Percentiles rank a stretch among this genome's conserved stretches.
These are phyloP conservation scores for Allium sativum DNA, from an alignment of 106 monocot species.

Conservation along the genomic window DNA sequence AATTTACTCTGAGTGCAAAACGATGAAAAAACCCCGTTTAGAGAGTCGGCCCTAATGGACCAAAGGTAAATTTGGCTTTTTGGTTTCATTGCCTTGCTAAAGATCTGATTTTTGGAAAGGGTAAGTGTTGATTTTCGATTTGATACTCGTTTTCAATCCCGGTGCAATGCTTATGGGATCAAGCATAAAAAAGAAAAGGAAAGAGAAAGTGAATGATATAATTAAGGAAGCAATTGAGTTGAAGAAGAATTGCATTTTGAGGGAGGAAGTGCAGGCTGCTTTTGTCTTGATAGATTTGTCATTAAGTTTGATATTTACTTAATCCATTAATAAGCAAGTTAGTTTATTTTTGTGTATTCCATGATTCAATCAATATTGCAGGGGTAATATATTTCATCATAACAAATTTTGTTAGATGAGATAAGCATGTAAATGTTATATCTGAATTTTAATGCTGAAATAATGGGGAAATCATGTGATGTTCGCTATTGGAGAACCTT, in stretches of 20 bases:
- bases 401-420: too few species aligned
- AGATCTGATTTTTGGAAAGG: background rate
- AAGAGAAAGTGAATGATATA: constrained; percentile 5
- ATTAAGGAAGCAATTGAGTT: constrained; percentile 1
- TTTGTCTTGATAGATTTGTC: constrained; percentile 18
- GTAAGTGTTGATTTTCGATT: background rate
- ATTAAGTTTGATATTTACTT: constrained; percentile 15
- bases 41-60: constrained; percentile 22
- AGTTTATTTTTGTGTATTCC: too few species aligned
- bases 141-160: constrained; percentile 7
- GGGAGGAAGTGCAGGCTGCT: constrained; percentile 18
- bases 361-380: too few species aligned
- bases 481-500: too few species aligned
- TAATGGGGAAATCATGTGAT: too few species aligned
- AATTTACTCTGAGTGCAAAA: constrained; percentile 17
- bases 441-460: too few species aligned
- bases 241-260: constrained; percentile 5
- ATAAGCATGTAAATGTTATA: too few species aligned
- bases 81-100: too few species aligned
- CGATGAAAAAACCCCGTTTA: constrained; percentile 18
- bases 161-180: constrained; percentile 26
- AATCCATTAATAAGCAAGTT: too few species aligned
- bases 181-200: constrained; percentile 19
- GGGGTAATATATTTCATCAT: too few species aligned
- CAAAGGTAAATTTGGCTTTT: constrained; percentile 7